Percentiles rank a stretch among this genome's conserved stretches.
phyloP scores from a whole-genome alignment of 1,284 basidiomycete genomes.

The Tetrapyrgos nigripes region DNA sequence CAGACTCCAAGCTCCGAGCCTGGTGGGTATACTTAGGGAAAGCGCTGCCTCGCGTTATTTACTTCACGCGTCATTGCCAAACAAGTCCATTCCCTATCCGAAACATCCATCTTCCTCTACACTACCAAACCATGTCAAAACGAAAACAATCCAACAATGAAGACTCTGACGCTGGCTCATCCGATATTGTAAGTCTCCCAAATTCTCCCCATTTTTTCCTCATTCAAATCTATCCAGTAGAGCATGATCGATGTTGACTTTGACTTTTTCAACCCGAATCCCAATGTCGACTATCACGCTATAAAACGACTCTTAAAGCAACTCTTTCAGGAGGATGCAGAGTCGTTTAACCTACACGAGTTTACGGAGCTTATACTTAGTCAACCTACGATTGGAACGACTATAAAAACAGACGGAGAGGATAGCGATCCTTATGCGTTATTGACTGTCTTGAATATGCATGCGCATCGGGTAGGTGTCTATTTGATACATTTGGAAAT shows the following conservation, averaged over 20 bases:
- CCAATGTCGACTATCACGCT: constrained; percentile 85
- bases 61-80: too few relatives aligned
- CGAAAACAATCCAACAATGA: constrained; percentile 36
- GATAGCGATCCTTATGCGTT: constrained; percentile 90
- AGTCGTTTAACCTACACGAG: constrained; percentile 70
- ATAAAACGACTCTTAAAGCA: constrained; percentile 83
- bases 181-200: constrained; percentile 34
- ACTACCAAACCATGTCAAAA: constrained; percentile 34
- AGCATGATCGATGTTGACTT: constrained; percentile 81
- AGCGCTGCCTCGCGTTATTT: not conserved
- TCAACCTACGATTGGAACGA: constrained; percentile 83
- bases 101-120: constrained; percentile 10
- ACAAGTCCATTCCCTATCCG: not conserved
- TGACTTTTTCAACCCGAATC: constrained; percentile 89
- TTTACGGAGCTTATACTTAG: constrained; percentile 81
- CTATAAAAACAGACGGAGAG: constrained; percentile 90
- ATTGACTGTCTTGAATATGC: constrained; percentile 83
- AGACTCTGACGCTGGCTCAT: constrained; percentile 31
- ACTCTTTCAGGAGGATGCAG: constrained; percentile 84
- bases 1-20: too few relatives aligned
- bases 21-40: not conserved
- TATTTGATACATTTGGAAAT: too few relatives aligned
- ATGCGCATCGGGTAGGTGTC: constrained; percentile 69
- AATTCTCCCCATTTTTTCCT: not conserved
- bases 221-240: constrained; percentile 31